Evolutionary conservation across 805 yeast species (phyloP).

Genomic region (Candida ortonii): DNA sequence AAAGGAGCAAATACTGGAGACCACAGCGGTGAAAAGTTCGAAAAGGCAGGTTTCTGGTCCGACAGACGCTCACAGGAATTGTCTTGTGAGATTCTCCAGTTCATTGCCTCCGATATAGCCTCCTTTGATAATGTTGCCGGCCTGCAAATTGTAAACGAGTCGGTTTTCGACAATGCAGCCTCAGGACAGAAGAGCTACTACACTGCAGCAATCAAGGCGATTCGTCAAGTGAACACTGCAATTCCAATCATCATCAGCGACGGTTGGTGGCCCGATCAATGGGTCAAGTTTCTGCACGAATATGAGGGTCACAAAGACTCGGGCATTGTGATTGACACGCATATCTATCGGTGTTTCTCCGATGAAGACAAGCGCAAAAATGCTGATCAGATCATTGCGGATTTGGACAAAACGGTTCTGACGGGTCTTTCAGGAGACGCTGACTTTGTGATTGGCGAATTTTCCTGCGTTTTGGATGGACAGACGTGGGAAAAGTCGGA

Average conservation of each 20-base stretch:
- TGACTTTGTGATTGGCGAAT: slow-evolving; percentile 86
- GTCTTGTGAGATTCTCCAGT: slow-evolving; percentile 52
- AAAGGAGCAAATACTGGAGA: slow-evolving; percentile 88
- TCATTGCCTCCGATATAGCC: slow-evolving; percentile 57
- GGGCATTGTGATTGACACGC: slow-evolving; percentile 79
- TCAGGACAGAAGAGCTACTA: slow-evolving; percentile 59
- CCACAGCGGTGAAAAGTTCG: slow-evolving; percentile 72
- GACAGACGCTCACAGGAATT: slow-evolving; percentile 38
- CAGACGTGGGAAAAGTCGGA: slow-evolving; percentile 60
- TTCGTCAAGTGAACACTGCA: slow-evolving; percentile 50
- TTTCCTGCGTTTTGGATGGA: slow-evolving; percentile 81
- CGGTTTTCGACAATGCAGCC: slow-evolving; percentile 58
- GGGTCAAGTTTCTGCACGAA: slow-evolving; percentile 62
- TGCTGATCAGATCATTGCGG: slow-evolving; percentile 61
- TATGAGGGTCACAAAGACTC: slow-evolving; percentile 38
- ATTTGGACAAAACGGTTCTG: slow-evolving; percentile 48
- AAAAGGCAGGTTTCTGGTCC: slow-evolving; percentile 64
- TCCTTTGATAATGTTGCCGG: slow-evolving; percentile 70
- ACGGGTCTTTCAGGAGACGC: slow-evolving; percentile 43
- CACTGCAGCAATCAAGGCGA: slow-evolving; percentile 55
- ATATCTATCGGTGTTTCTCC: slow-evolving; percentile 81
- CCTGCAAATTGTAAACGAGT: slow-evolving; percentile 82
- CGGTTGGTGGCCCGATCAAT: slow-evolving; percentile 88
- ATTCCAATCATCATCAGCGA: slow-evolving; percentile 83
- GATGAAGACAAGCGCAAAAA: slow-evolving; percentile 65